Evolutionary conservation across 176 grass and related monocot genomes (phyloP).

Genomic region (Eremochloa ophiuroides): DNA sequence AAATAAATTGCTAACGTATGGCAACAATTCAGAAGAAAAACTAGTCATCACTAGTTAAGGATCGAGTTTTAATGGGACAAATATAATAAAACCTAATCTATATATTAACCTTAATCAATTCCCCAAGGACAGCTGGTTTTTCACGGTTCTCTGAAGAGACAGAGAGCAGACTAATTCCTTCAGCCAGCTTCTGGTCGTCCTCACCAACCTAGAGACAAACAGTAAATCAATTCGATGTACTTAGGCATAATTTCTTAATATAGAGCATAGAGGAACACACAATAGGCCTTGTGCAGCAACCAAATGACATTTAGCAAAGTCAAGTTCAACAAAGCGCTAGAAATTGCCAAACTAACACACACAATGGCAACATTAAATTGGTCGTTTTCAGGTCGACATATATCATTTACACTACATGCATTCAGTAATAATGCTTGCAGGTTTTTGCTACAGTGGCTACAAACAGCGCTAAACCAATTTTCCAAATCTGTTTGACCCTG

Average conservation of each 20-base stretch:
- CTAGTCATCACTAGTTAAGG: background rate
- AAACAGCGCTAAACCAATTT: background rate
- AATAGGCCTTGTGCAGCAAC: background rate
- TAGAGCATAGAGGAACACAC: background rate
- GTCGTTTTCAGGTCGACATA: background rate
- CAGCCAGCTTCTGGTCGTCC: slow-evolving; percentile 91
- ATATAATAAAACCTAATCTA: background rate
- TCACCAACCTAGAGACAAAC: slow-evolving; percentile 74
- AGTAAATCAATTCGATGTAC: background rate
- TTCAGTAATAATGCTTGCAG: background rate
- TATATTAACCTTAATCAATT: slow-evolving; percentile 67
- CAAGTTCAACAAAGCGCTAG: background rate
- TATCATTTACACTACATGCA: background rate
- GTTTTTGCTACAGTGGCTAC: background rate
- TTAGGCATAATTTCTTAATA: background rate
- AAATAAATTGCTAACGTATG: background rate
- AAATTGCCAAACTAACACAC: background rate
- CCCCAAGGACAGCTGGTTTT: slow-evolving; percentile 75
- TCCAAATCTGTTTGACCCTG: background rate
- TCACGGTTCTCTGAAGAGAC: slow-evolving; percentile 57
- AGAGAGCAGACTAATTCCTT: slow-evolving; percentile 77
- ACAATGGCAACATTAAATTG: background rate
- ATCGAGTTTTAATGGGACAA: background rate
- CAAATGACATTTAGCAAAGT: background rate
- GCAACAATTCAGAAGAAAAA: background rate